Evolutionary conservation across 352 stramenopile species (phyloP).

Genomic region (Phytophthora megakarya): DNA sequence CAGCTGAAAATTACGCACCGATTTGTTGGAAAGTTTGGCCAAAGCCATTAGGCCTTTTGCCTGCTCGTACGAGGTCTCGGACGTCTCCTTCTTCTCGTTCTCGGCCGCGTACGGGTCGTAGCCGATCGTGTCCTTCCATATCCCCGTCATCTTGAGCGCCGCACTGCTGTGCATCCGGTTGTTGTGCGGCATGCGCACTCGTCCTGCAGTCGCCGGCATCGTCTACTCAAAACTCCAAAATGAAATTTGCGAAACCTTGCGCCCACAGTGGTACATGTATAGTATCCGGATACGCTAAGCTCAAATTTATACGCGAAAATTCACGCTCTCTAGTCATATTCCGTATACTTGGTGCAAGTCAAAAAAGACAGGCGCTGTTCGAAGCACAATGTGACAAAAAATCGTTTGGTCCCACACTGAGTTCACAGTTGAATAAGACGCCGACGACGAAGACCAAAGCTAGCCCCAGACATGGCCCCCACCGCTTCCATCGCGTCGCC

Average conservation of each 20-base stretch:
- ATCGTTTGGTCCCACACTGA: background rate
- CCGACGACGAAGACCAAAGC: conserved; percentile 6
- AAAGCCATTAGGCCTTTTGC: conserved; percentile 94
- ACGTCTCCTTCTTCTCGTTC: conserved; percentile 62
- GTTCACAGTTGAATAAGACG: conserved; percentile 23
- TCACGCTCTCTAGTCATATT: background rate
- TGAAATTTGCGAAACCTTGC: too few relatives aligned
- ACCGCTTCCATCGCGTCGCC: conserved; percentile 37
- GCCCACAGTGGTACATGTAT: too few relatives aligned
- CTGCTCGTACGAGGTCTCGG: conserved; percentile 85
- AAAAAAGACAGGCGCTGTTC: conserved; percentile 14
- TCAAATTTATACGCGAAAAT: conserved; percentile 4
- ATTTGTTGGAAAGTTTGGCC: conserved; percentile 94
- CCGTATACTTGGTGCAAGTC: conserved; percentile 6
- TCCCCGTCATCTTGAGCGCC: conserved; percentile 95
- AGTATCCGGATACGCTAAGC: background rate
- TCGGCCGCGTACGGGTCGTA: conserved; percentile 94
- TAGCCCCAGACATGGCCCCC: conserved; percentile 28
- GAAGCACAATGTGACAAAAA: conserved; percentile 27
- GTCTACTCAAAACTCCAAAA: background rate
- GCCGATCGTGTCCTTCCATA: conserved; percentile 97
- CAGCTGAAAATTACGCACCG: conserved; percentile 43
- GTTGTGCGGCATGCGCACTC: conserved; percentile 96
- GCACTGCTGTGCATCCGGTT: conserved; percentile 95
- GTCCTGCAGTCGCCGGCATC: conserved; percentile 89